Evolutionary conservation across 75 land plant genomes (phyloP), one percentile per base, ranked within the genome.

Genomic region (Sequoiadendron giganteum): DNA sequence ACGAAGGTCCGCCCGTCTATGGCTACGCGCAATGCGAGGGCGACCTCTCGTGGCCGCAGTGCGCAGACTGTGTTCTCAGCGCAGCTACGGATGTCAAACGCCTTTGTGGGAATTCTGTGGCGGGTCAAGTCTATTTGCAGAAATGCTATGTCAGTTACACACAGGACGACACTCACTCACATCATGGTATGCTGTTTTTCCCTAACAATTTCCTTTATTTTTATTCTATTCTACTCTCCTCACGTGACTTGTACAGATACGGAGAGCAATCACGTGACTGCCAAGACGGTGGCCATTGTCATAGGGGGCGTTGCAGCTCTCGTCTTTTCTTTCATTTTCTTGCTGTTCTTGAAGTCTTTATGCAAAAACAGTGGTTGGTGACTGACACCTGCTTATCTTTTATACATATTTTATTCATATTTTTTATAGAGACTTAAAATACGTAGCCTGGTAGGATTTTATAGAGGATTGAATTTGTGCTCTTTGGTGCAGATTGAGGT

Each of bases 21-120:
- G 92, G 89, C 40, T 82, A 91, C 72, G 94, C 90, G 76, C 96
- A 95, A 84, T 95, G 96, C 87, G 90, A 93, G 70, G 94, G 93
- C 2, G 96, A 95, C 85, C 65, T 95, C 52, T 87, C 93, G 0
- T 86, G 86, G 15, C 54, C 89, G 2, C 93, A 95, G 49, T 95
- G 95, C 49, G 89, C 87, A 4, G 89, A 88, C 4, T 95, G 96
- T 79, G 88, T 93, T 16, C 84, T 89, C 7, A 80, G 21, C 68
- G 96, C 96, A 28, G 86, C 90, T 6, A 94, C 92, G 89, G 89
- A 83, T 65, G 88, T 92, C 43, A 89, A 92, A 88, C 93, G 87
- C n/a, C 90, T 91, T 84, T 95, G 96, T 87, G 94, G 92, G 9
- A 77, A 73, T 38, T 86, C 94, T 1, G 68, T 87, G 45, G 76